Evolutionary conservation across 2,329 filamentous ascomycete genomes (phyloP).

Genomic region (Verticillium isaacii): DNA sequence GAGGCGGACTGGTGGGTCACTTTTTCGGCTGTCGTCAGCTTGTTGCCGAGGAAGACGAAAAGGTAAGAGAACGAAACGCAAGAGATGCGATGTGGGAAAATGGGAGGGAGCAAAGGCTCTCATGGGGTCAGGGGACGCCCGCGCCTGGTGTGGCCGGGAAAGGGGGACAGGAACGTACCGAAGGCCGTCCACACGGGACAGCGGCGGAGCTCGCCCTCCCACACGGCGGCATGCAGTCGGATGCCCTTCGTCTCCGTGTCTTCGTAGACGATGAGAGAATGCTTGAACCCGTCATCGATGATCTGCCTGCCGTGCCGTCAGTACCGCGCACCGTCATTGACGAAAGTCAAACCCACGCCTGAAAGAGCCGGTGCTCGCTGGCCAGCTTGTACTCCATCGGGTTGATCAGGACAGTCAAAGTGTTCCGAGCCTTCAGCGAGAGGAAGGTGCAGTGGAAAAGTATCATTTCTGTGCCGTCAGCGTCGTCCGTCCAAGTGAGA

Average conservation of each 20-base stretch:
- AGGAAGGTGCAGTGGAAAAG: constrained; percentile 56
- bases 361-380: constrained; percentile 48
- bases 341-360: constrained; percentile 40
- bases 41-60: background rate
- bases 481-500: background rate
- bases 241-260: constrained; percentile 42
- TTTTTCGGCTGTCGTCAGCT: constrained; percentile 16
- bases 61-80: background rate
- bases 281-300: constrained; percentile 47
- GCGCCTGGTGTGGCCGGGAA: too few relatives aligned
- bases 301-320: constrained; percentile 39
- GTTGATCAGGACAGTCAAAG: constrained; percentile 35
- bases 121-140: background rate
- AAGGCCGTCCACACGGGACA: constrained; percentile 64
- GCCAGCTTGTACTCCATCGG: constrained; percentile 41
- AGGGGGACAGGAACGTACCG: constrained; percentile 29
- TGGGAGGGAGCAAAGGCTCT: background rate
- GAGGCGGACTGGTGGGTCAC: constrained; percentile 49
- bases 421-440: constrained; percentile 48
- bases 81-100: background rate
- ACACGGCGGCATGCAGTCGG: constrained; percentile 52
- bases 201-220: constrained; percentile 46
- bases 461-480: constrained; percentile 44
- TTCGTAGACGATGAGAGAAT: constrained; percentile 49
- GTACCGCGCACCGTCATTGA: background rate